Conservation (phyloP, 441 rosid species). For the Adansonia gregorii region DNA sequence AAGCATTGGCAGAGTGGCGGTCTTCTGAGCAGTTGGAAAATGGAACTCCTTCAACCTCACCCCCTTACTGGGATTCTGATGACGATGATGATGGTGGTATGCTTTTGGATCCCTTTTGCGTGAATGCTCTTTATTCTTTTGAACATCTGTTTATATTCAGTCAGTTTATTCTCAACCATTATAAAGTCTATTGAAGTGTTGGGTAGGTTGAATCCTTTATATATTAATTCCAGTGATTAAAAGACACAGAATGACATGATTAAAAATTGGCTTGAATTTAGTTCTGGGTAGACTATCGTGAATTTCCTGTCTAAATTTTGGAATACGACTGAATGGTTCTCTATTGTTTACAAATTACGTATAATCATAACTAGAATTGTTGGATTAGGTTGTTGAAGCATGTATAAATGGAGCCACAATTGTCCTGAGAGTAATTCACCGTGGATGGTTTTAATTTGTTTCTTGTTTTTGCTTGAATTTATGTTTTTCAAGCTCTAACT, state of each 20-base stretch:
- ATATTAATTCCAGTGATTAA: neutral
- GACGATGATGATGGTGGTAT: conserved; percentile 74
- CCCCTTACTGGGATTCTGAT: conserved; percentile 85
- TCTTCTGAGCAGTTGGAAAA: conserved; percentile 87
- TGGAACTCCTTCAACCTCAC: conserved; percentile 87
- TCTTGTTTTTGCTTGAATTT: conserved; percentile 7
- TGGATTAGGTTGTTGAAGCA: conserved; percentile 7
- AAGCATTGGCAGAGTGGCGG: conserved; percentile 85
- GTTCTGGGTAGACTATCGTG: neutral
- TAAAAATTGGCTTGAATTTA: conserved; percentile 12
- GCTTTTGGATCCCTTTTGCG: conserved; percentile 24
- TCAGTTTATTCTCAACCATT: neutral
- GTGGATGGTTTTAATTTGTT: neutral
- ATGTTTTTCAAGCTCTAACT: conserved; percentile 16
- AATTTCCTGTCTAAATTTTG: conserved; percentile 2
- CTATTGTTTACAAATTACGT: neutral
- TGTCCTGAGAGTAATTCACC: neutral
- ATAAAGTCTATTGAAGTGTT: conserved; percentile 1
- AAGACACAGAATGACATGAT: neutral
- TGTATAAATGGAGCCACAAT: neutral
- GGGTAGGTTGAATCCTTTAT: neutral
- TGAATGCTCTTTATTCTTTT: neutral
- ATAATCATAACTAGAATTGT: neutral
- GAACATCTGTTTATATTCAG: neutral
- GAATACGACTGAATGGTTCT: neutral